Percentiles rank a stretch among this genome's conserved stretches.
Evolutionary conservation across 768 basidiomycete species (phyloP).

Genomic region (Pholiota conissans): DNA sequence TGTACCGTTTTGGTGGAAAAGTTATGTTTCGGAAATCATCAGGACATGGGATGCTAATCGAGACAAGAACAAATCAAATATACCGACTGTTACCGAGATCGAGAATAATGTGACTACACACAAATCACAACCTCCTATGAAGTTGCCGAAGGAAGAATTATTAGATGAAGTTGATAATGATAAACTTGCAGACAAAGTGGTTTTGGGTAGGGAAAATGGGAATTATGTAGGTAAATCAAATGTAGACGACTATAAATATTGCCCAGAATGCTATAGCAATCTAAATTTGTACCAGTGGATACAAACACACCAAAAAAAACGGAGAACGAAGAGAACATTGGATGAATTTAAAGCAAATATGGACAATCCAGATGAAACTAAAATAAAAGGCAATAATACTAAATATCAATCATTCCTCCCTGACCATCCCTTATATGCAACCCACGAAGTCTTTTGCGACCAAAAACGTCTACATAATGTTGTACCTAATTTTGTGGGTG

Average conservation of each 20-base stretch:
- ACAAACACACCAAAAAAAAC: constrained; percentile 2
- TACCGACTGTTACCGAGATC: too few relatives aligned
- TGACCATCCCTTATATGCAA: constrained; percentile 7
- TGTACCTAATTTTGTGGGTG: constrained; percentile 29
- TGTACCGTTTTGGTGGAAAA: constrained; percentile 31
- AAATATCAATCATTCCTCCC: background rate
- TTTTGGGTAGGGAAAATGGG: constrained; percentile 15
- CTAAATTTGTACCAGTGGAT: constrained; percentile 30
- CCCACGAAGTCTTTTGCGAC: background rate
- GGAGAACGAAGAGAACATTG: background rate
- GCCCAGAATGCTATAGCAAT: constrained; percentile 14
- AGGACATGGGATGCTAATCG: constrained; percentile 17
- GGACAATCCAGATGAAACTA: background rate
- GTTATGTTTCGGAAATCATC: constrained; percentile 25
- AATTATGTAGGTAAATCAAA: constrained; percentile 21
- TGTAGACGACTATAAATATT: constrained; percentile 33
- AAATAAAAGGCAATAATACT: background rate
- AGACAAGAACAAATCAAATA: too few relatives aligned
- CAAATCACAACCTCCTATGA: too few relatives aligned
- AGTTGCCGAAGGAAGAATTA: too few relatives aligned
- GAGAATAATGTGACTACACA: too few relatives aligned
- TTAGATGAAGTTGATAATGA: background rate
- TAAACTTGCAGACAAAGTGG: constrained; percentile 17
- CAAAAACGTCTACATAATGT: background rate
- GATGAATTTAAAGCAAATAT: background rate